Evolutionary conservation across 139 green algal species (phyloP).

Genomic region (Chlamydomonas applanata): DNA sequence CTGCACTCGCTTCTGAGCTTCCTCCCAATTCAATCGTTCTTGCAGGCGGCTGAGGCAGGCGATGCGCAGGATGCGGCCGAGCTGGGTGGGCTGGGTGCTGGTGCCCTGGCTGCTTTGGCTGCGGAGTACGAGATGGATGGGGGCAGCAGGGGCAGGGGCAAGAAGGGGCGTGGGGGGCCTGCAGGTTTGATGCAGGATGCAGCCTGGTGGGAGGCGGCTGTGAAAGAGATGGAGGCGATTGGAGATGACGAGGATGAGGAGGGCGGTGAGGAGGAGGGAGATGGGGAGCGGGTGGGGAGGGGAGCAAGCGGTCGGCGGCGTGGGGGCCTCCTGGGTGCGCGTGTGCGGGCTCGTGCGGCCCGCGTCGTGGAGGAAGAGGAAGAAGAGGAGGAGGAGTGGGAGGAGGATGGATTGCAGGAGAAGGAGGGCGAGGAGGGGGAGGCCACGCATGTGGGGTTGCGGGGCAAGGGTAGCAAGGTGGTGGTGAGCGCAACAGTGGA

Average conservation of each 20-base stretch:
- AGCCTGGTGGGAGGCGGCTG: conserved; percentile 10
- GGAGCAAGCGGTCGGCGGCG: no score
- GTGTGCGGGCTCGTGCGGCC: no score
- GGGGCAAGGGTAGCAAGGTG: background rate
- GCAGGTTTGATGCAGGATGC: background rate
- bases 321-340: no score
- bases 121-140: conserved; percentile 8
- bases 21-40: no score
- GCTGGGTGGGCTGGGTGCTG: background rate
- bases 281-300: no score
- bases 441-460: background rate
- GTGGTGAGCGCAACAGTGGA: conserved; percentile 30
- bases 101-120: background rate
- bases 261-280: no score
- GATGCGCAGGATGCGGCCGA: conserved; percentile 7
- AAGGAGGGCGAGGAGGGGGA: background rate
- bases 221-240: conserved; percentile 21
- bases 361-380: conserved; percentile 12
- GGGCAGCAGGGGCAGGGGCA: no score
- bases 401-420: no score
- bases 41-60: no score
- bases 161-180: background rate
- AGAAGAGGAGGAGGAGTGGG: conserved; percentile 13
- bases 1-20: no score
- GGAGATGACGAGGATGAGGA: conserved; percentile 6